phyloP scores from a whole-genome alignment of 768 basidiomycete species.

The Cystobasidium ongulense region DNA sequence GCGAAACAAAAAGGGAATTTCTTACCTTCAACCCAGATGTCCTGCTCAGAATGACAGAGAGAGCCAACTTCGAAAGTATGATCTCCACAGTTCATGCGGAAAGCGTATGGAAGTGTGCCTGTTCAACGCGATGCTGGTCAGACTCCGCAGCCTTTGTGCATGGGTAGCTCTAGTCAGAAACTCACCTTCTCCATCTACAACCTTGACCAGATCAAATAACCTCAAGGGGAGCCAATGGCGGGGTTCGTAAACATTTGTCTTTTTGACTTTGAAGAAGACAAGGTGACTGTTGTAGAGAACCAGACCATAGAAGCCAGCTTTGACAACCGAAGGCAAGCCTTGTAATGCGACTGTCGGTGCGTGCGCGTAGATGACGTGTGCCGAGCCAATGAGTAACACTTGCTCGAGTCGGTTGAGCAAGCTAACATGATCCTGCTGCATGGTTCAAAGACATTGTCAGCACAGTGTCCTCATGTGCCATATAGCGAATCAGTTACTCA shows the following conservation, averaged over 20 bases:
- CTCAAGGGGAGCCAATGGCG: constrained; percentile 77
- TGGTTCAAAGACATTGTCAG: neutral
- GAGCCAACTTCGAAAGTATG: constrained; percentile 59
- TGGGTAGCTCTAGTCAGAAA: constrained; percentile 30
- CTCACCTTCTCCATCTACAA: constrained; percentile 67
- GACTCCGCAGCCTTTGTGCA: neutral
- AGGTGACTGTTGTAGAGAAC: constrained; percentile 87
- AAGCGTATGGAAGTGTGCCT: constrained; percentile 74
- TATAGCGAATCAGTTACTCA: constrained; percentile 32
- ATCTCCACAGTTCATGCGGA: constrained; percentile 62
- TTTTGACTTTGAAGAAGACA: constrained; percentile 74
- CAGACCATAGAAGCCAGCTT: constrained; percentile 61
- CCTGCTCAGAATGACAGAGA: constrained; percentile 20
- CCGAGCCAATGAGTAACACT: constrained; percentile 69
- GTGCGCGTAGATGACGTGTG: constrained; percentile 63
- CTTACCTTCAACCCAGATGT: constrained; percentile 20
- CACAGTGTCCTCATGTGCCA: neutral
- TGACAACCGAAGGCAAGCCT: constrained; percentile 47
- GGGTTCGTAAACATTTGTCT: constrained; percentile 67
- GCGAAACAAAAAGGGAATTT: neutral
- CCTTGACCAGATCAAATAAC: constrained; percentile 63
- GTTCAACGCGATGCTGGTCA: neutral
- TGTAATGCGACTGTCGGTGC: constrained; percentile 50
- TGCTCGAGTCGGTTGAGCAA: constrained; percentile 60
- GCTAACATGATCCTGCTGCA: constrained; percentile 41